Evolutionary conservation across 2,329 filamentous ascomycete species (phyloP).

Genomic region (Pseudogymnoascus sp.): DNA sequence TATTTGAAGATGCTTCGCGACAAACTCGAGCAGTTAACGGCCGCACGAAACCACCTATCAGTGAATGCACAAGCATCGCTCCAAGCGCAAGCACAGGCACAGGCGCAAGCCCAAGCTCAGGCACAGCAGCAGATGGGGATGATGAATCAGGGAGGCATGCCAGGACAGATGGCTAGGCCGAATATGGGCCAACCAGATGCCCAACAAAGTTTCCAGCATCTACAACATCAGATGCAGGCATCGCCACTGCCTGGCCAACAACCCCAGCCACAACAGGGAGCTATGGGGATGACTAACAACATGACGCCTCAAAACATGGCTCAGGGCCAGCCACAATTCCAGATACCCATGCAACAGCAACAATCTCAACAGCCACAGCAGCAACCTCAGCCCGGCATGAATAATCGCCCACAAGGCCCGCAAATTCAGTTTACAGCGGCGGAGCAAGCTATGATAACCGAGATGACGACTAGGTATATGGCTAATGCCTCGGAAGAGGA

Average conservation of each 20-base stretch:
- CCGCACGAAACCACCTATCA: slow-evolving; percentile 21
- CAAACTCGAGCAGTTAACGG: slow-evolving; percentile 25
- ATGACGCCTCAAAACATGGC: slow-evolving; percentile 23
- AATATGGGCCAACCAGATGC: slow-evolving; percentile 38
- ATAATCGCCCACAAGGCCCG: slow-evolving; percentile 16
- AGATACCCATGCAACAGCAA: slow-evolving; percentile 38
- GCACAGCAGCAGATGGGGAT: slow-evolving; percentile 43
- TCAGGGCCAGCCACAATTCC: slow-evolving; percentile 26
- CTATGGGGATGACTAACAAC: slow-evolving; percentile 28
- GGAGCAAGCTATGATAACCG: slow-evolving; percentile 20
- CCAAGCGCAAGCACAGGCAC: slow-evolving; percentile 30
- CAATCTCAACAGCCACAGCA: slow-evolving; percentile 15
- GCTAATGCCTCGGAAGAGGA: slow-evolving; percentile 36
- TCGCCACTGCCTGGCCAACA: slow-evolving; percentile 44
- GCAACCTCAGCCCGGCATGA: slow-evolving; percentile 12
- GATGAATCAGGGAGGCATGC: slow-evolving; percentile 44
- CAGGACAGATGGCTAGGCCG: slow-evolving; percentile 43
- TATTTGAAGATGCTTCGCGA: slow-evolving; percentile 13
- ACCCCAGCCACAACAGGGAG: slow-evolving; percentile 24
- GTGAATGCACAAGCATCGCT: slow-evolving; percentile 38
- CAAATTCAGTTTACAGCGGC: slow-evolving; percentile 18
- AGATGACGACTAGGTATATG: slow-evolving; percentile 21
- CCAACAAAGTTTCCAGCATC: slow-evolving; percentile 48
- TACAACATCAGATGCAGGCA: slow-evolving; percentile 52
- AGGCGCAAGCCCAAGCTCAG: slow-evolving; percentile 33